Conservation (phyloP, 257 asterid species). For the Henckelia pumila region DNA sequence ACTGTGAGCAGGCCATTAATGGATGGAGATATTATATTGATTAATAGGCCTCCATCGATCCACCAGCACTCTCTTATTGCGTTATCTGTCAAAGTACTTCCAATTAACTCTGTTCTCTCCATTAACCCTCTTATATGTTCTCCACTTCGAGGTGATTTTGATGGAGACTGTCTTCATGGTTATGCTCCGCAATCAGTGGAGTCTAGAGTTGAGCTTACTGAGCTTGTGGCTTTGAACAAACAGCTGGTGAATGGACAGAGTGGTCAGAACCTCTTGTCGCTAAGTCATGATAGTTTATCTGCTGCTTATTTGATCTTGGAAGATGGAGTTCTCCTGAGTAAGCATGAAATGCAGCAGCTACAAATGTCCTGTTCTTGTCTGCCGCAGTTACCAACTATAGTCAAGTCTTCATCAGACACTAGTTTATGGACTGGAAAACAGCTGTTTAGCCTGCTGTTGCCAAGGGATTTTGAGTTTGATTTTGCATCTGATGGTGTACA, state of each 20-base stretch:
- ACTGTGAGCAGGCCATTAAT: slow-evolving; percentile 60
- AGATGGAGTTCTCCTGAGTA: slow-evolving; percentile 60
- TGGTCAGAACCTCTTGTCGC: slow-evolving; percentile 71
- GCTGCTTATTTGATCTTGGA: slow-evolving; percentile 73
- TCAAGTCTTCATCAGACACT: slow-evolving; percentile 31
- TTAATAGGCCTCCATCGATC: slow-evolving; percentile 91
- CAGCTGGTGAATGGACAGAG: slow-evolving; percentile 80
- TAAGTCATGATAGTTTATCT: slow-evolving; percentile 85
- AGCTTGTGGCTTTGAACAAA: slow-evolving; percentile 64
- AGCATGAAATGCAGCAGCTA: slow-evolving; percentile 78
- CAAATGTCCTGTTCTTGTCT: slow-evolving; percentile 65
- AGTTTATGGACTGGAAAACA: slow-evolving; percentile 87
- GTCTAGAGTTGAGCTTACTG: slow-evolving; percentile 71
- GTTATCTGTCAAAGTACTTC: slow-evolving; percentile 72
- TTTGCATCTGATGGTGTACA: slow-evolving; percentile 45
- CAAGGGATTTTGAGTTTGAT: slow-evolving; percentile 51
- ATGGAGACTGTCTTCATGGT: slow-evolving; percentile 97
- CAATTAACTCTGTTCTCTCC: slow-evolving; percentile 52
- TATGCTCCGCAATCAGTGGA: slow-evolving; percentile 81
- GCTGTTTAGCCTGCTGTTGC: slow-evolving; percentile 66
- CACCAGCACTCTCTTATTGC: slow-evolving; percentile 94
- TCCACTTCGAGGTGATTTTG: slow-evolving; percentile 94
- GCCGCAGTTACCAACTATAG: slow-evolving; percentile 47
- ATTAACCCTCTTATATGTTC: slow-evolving; percentile 83
- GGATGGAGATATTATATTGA: slow-evolving; percentile 82